Percentiles rank a stretch among this genome's conserved stretches.
Evolutionary conservation across 257 asterid species (phyloP).

Genomic region (Solanum appendiculatum): DNA sequence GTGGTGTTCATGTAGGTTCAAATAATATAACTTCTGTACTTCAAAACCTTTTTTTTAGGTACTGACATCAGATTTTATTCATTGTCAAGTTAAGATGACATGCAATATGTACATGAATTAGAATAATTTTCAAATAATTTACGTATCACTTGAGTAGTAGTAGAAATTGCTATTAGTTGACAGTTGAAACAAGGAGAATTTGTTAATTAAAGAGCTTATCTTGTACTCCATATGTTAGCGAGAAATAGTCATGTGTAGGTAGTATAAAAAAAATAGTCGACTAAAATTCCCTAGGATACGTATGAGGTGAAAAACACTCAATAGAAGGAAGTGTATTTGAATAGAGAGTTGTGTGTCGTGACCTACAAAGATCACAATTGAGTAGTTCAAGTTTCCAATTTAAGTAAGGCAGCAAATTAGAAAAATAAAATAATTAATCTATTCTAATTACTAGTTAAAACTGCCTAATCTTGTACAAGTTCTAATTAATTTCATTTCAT

Average conservation of each 20-base stretch:
- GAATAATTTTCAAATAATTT: neutral
- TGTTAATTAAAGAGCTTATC: neutral
- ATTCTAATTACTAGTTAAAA: too few species aligned
- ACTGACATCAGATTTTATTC: neutral
- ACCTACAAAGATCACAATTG: neutral
- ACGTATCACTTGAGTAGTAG: neutral
- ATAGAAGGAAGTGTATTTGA: neutral
- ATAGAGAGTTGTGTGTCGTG: neutral
- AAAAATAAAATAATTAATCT: neutral
- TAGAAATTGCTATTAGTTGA: neutral
- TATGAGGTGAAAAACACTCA: neutral
- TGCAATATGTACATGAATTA: neutral
- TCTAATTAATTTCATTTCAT: too few species aligned
- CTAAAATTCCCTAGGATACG: too few species aligned
- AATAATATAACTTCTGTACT: neutral
- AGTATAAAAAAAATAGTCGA: too few species aligned
- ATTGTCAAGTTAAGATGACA: neutral
- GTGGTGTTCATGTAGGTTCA: neutral
- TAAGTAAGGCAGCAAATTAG: neutral
- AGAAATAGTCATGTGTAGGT: too few species aligned
- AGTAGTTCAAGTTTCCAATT: neutral
- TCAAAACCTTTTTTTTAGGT: neutral
- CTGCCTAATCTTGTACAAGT: too few species aligned
- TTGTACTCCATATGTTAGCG: too few species aligned
- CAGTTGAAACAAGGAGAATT: neutral